These are phyloP conservation scores for Akanthomyces uredinophilus DNA, from an alignment of 2,329 filamentous ascomycete species.

Conservation along the genomic window DNA sequence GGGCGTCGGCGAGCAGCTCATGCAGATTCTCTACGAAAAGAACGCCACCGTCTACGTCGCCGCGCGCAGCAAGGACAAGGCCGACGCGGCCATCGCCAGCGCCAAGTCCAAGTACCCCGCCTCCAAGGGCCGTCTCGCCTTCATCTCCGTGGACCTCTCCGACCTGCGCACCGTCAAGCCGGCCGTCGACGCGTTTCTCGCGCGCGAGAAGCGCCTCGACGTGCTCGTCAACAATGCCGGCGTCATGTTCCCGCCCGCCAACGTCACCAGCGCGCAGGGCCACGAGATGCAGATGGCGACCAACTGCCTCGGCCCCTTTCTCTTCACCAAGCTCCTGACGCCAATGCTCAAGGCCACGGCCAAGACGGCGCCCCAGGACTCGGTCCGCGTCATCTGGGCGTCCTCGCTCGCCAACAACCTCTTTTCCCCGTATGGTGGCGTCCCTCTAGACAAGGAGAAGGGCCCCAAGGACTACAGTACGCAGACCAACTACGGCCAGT, in stretches of 20 bases:
- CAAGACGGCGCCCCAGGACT: conserved; percentile 20
- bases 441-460: background rate
- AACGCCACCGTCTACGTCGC: conserved; percentile 48
- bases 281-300: conserved; percentile 35
- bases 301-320: conserved; percentile 32
- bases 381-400: conserved; percentile 22
- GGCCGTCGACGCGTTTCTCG: conserved; percentile 20
- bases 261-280: conserved; percentile 29
- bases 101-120: conserved; percentile 30
- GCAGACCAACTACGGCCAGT: conserved; percentile 20
- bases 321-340: conserved; percentile 30
- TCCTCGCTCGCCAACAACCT: conserved; percentile 19
- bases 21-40: conserved; percentile 44
- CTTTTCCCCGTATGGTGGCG: conserved; percentile 10
- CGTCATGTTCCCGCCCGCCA: conserved; percentile 31
- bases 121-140: conserved; percentile 31
- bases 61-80: conserved; percentile 38
- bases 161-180: conserved; percentile 26
- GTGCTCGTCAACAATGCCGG: conserved; percentile 35
- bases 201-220: conserved; percentile 24
- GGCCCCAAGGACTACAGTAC: conserved; percentile 15
- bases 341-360: conserved; percentile 27
- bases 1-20: conserved; percentile 44
- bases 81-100: conserved; percentile 33
- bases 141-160: conserved; percentile 36